Base-by-base conservation (phyloP, 2,329 filamentous ascomycete genomes). In the Fulvia fulva region DNA sequence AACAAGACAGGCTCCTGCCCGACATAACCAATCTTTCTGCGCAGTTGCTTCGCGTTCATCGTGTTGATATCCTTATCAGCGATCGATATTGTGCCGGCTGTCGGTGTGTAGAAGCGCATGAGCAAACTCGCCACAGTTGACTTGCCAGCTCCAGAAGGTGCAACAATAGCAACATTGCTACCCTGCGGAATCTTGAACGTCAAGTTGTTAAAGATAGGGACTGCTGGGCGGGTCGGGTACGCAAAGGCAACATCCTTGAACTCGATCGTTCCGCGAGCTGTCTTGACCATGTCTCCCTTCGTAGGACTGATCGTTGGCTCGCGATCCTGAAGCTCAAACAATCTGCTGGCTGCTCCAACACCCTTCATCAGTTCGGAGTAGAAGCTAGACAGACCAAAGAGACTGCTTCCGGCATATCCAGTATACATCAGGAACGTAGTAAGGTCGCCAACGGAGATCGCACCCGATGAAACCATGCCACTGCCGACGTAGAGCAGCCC, bases 311-410 rank as follows among this genome's bases (percentile, higher is more conserved):
- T 95, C 2, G 86, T 88, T 0, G 92, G 89, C 58, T 90, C 80
- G 62, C 94, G 87, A 73, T 99, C 94, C 72, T 97, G 92, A 5
- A 99, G 83, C 71, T 99, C 94, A 70, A 99, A 99, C 1, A 99
- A 81, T 60, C 94, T 88, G 69, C 89, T 96, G n/a, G 94, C 94
- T 44, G 94, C 94, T 68, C 95, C 94, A 3, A 96, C 93, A 44
- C 95, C 95, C 75, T 99, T 99, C 94, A 99, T 99, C 61, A 99
- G 81, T 73, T 99, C 94, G 0, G 92, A 96, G 75, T 97, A 99
- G 77, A 99, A 99, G 57, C 90, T 91, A 3, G 91, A 96, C 1
- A 99, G 80, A 3, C 94, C 94, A 67, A 97, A 96, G 63, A 99
- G 83, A 75, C 90, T 96, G 51, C 90, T 94, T 19, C 86, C 86